Percentiles rank a stretch among this genome's conserved stretches.
These are phyloP conservation scores for Phallus indusiatus DNA, from an alignment of 768 basidiomycete genomes.

Conservation along the genomic window DNA sequence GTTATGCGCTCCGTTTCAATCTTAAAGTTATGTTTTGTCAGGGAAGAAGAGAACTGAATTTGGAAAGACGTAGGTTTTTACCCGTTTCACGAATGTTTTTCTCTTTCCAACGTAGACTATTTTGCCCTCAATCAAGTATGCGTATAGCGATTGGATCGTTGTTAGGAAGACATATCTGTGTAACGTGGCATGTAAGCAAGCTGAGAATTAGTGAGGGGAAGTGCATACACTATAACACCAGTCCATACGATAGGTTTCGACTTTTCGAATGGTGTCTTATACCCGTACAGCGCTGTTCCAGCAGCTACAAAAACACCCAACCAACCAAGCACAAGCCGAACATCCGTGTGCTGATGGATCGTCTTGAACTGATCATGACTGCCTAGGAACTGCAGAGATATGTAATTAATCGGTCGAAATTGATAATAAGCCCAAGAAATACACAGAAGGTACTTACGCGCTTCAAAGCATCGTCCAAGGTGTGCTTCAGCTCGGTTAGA, in stretches of 20 bases:
- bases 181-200: background rate
- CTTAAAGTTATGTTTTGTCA: slow-evolving; percentile 28
- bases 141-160: slow-evolving; percentile 63
- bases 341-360: slow-evolving; percentile 80
- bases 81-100: slow-evolving; percentile 82
- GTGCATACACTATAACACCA: slow-evolving; percentile 66
- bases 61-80: slow-evolving; percentile 26
- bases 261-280: slow-evolving; percentile 81
- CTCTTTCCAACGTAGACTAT: slow-evolving; percentile 84
- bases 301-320: slow-evolving; percentile 72
- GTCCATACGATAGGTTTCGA: slow-evolving; percentile 72
- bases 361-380: slow-evolving; percentile 78
- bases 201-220: slow-evolving; percentile 2
- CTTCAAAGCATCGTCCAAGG: slow-evolving; percentile 79
- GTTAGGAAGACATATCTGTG: slow-evolving; percentile 70
- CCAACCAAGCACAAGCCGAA: slow-evolving; percentile 84
- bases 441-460: slow-evolving; percentile 46
- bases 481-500: slow-evolving; percentile 40
- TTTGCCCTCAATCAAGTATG: slow-evolving; percentile 78
- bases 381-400: slow-evolving; percentile 55
- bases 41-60: slow-evolving; percentile 3
- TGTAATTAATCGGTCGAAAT: too few relatives aligned
- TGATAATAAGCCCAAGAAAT: background rate
- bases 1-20: slow-evolving; percentile 89
- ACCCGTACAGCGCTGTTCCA: slow-evolving; percentile 78